Evolutionary conservation across 495 filamentous ascomycete species (phyloP), one percentile per base, ranked within the genome.

Genomic region (Penicillium coprophilum): DNA sequence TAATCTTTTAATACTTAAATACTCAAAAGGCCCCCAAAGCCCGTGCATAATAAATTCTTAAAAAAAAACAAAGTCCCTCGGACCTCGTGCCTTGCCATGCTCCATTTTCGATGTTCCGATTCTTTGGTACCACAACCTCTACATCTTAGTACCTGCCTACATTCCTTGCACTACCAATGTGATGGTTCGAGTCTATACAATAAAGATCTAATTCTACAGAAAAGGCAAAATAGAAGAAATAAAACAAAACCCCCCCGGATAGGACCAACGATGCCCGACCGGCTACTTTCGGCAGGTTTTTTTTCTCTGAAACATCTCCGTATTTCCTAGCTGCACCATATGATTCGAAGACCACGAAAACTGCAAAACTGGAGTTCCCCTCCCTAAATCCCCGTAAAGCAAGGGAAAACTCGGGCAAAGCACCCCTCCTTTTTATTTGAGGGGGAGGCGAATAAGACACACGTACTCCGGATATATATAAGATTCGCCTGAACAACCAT

Each of bases 361-460:
- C 31, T 10, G 3, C 30, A 13, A 50, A 39, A 39, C 48, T 10
- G 21, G 39, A 50, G 28, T 50, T 28, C 10, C 21, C 21, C n/a
- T n/a, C 5, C 46, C 4, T 48, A 28, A 50, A n/a, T n/a, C 48
- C 13, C 17, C 27, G 27, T 32, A 31, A 47, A 19, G 2, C 20
- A 28, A 30, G 27, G 50, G 15, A n/a, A n/a, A 52, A 43, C 7
- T 21, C 50, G 50, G 50, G 17, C 15, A 40, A 19, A 48, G 24
- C 19, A 49, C 32, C 23, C 53, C 53, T 36, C 45, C 20, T 28
- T 12, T 12, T 38, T 13, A 24, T 6, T 11, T n/a, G 6, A 45
- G 28, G 50, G 50, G 50, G 50, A 53, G 51, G 51, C 51, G 15
- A 53, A 34, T 45, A 34, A 41, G 27, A 32, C 44, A 46, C 13